Evolutionary conservation across 306 rosid genomes (phyloP), one percentile per base, ranked within the genome.

Genomic region (Pterocarpus santalinus): DNA sequence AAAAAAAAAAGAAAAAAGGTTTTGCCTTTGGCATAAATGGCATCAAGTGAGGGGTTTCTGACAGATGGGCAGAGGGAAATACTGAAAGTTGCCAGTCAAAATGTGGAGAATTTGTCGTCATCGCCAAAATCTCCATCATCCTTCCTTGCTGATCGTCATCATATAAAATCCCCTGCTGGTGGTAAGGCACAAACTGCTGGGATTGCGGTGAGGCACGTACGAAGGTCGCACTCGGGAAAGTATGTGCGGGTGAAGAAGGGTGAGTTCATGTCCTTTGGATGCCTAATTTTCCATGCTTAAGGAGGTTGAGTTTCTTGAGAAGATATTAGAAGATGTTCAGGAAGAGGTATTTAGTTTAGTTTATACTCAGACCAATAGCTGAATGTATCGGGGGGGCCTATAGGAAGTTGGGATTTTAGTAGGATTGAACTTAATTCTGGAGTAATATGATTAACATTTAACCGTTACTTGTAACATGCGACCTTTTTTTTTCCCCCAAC

Each of bases 61-160:
- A 95, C 99, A 0, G 85, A 91, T 44, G 93, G 90, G 81, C 99
- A 95, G 94, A 87, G 99, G 88, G 94, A 93, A 62, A 70, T 65
- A 73, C 70, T 95, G 62, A 93, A 93, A 82, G 67, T 90, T 76
- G 99, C 99, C 0, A 83, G 91, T 72, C 86, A 88, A 62, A 93
- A 95, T 91, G 85, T 77, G 52, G 99, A 95, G 73, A 78, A 28
- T 88, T 78, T 95, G 68, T 90, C 99, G 4, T 91, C 96, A 0
- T 95, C 99, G 2, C 99, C 99, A 4, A 95, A 95, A 65, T 95
- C 99, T 5, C 99, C 97, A 1, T 75, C 92, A 15, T 82, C 93
- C 2, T 86, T 90, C 78, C 88, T 93, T 14, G 66, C 97, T 41
- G 99, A 95, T 12, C 91, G 89, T 82, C 87, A 93, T 86, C 90